A percentile compares a stretch with the other conserved stretches of the same genome.
Evolutionary conservation across 2,329 filamentous ascomycete species (phyloP).

Genomic region (Aquanectria penicillioides): DNA sequence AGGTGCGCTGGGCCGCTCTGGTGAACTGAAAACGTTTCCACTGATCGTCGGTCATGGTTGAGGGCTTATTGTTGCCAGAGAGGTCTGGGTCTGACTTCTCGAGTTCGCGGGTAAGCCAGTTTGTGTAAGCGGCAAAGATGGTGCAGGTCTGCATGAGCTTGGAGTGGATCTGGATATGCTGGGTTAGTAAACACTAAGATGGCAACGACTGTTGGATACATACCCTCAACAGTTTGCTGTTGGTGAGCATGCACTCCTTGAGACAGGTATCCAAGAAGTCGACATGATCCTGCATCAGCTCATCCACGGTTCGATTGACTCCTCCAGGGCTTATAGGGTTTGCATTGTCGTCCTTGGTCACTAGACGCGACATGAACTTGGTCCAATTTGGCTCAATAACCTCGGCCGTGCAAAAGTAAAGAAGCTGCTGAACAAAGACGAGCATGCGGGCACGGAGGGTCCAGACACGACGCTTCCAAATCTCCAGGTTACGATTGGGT

Average conservation of each 20-base stretch:
- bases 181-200: constrained; percentile 24
- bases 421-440: constrained; percentile 93
- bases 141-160: constrained; percentile 97
- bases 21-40: constrained; percentile 67
- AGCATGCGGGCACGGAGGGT: constrained; percentile 93
- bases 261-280: constrained; percentile 97
- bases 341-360: constrained; percentile 62
- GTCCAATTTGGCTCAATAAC: constrained; percentile 99
- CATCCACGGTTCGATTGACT: constrained; percentile 82
- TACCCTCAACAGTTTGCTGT: constrained; percentile 92
- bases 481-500: constrained; percentile 77
- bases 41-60: constrained; percentile 68
- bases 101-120: constrained; percentile 85
- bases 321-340: constrained; percentile 42
- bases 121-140: constrained; percentile 91
- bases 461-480: constrained; percentile 94
- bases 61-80: constrained; percentile 65
- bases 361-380: constrained; percentile 87
- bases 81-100: constrained; percentile 86
- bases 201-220: constrained; percentile 35
- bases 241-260: constrained; percentile 99
- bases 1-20: constrained; percentile 52
- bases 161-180: constrained; percentile 80
- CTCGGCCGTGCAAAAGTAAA: constrained; percentile 97
- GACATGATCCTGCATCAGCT: constrained; percentile 98